A percentile compares a stretch with the other conserved stretches of the same genome.
Evolutionary conservation across 176 grass and related monocot species (phyloP).

Genomic region (Aegilops longissima): DNA sequence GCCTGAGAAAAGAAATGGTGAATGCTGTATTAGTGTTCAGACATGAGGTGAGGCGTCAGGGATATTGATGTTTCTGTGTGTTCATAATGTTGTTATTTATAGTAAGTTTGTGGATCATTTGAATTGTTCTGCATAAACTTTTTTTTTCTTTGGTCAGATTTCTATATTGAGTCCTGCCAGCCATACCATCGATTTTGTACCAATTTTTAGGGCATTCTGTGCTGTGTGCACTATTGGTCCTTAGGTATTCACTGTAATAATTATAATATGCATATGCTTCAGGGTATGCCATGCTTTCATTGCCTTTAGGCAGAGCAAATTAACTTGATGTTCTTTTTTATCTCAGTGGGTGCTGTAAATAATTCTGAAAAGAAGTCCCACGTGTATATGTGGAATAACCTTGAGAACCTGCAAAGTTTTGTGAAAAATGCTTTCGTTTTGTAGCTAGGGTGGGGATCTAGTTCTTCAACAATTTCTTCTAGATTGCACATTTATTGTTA

Average conservation of each 20-base stretch:
- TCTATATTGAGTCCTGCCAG: background rate
- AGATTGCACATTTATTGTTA: background rate
- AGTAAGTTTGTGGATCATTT: background rate
- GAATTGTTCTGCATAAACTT: background rate
- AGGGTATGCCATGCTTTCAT: background rate
- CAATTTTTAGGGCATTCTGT: background rate
- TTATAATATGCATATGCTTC: background rate
- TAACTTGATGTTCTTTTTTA: background rate
- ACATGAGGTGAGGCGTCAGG: background rate
- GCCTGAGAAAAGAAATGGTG: background rate
- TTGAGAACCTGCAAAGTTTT: background rate
- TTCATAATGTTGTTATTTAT: background rate
- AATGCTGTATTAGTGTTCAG: background rate
- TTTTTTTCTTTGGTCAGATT: slow-evolving; percentile 3
- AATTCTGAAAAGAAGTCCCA: background rate
- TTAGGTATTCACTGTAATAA: background rate
- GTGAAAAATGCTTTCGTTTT: background rate
- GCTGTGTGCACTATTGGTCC: background rate
- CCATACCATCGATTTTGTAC: background rate
- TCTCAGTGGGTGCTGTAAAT: background rate
- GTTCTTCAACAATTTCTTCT: background rate
- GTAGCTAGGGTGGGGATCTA: background rate
- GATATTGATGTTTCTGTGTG: background rate
- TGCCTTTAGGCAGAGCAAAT: background rate
- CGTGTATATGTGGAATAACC: background rate